Conservation (phyloP, 768 basidiomycete genomes). For the Psilocybe cyanescens region DNA sequence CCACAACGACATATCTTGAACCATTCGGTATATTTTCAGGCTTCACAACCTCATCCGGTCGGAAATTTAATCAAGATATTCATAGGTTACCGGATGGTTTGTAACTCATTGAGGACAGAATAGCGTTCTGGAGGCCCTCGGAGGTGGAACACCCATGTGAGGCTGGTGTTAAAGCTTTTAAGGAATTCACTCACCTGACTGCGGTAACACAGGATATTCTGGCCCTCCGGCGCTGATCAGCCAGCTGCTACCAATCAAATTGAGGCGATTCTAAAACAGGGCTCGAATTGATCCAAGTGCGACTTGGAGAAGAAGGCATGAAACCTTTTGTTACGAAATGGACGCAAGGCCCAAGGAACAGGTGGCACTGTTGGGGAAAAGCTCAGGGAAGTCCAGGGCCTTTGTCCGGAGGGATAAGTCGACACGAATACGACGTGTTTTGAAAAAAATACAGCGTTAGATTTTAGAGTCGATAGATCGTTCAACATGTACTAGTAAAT, state of each 20-base stretch:
- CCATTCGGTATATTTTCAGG: constrained; percentile 8
- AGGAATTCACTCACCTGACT: background rate
- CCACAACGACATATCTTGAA: constrained; percentile 17
- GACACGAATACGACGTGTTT: constrained; percentile 7
- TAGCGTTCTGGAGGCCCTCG: constrained; percentile 15
- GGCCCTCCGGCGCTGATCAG: constrained; percentile 16
- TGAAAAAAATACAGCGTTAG: too few relatives aligned
- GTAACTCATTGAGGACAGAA: constrained; percentile 19
- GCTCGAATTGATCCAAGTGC: constrained; percentile 16
- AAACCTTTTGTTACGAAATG: constrained; percentile 15
- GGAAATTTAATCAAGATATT: background rate
- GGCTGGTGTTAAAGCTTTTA: background rate
- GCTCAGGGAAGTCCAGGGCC: constrained; percentile 8
- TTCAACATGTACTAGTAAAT: too few relatives aligned
- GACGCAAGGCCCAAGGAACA: constrained; percentile 8
- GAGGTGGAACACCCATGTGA: constrained; percentile 14
- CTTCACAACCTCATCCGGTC: too few relatives aligned
- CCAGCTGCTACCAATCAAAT: constrained; percentile 7
- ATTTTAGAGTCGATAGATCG: too few relatives aligned
- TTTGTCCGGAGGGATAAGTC: background rate
- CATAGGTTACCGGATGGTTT: constrained; percentile 20
- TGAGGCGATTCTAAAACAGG: background rate
- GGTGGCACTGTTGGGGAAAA: constrained; percentile 3
- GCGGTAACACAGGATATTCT: constrained; percentile 2
- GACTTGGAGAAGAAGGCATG: constrained; percentile 9